phyloP scores from a whole-genome alignment of 176 grass and related monocot species.

The Miscanthus lutarioriparius region DNA sequence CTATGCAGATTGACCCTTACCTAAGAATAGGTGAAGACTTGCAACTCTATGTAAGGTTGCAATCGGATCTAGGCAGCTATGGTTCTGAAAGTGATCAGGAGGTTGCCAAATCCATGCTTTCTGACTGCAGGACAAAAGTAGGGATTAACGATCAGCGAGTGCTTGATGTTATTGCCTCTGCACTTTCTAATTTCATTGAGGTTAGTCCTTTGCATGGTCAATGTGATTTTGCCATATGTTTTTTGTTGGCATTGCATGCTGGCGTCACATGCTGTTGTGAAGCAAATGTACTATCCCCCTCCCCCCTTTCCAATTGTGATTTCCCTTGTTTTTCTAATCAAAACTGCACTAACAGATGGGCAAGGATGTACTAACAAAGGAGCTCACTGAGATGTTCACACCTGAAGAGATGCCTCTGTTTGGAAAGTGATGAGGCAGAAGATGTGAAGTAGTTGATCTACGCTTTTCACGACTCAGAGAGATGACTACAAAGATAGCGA shows the following conservation, averaged over 20 bases:
- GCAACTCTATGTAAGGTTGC: no score
- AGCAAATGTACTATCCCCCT: no score
- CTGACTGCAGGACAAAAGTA: conserved; percentile 53
- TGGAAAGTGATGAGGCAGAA: conserved; percentile 11
- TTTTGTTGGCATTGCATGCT: conserved; percentile 12
- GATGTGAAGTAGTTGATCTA: no score
- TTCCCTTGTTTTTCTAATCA: conserved; percentile 24
- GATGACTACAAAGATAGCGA: no score
- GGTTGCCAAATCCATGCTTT: conserved; percentile 60
- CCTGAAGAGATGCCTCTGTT: conserved; percentile 89
- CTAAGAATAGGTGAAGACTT: no score
- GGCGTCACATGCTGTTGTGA: no score
- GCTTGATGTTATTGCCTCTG: conserved; percentile 59
- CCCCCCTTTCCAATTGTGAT: no score
- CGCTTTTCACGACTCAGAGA: no score
- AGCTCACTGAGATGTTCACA: conserved; percentile 70
- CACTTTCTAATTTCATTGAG: conserved; percentile 61
- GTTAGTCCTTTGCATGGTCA: conserved; percentile 46
- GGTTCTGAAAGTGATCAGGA: conserved; percentile 75
- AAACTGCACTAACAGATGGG: conserved; percentile 53
- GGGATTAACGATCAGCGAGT: conserved; percentile 54
- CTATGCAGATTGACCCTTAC: no score
- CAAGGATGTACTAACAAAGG: conserved; percentile 56
- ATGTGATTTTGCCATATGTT: conserved; percentile 21
- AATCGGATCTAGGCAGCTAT: no score